Evolutionary conservation across 352 stramenopile species (phyloP).

Genomic region (Phytophthora idaei): DNA sequence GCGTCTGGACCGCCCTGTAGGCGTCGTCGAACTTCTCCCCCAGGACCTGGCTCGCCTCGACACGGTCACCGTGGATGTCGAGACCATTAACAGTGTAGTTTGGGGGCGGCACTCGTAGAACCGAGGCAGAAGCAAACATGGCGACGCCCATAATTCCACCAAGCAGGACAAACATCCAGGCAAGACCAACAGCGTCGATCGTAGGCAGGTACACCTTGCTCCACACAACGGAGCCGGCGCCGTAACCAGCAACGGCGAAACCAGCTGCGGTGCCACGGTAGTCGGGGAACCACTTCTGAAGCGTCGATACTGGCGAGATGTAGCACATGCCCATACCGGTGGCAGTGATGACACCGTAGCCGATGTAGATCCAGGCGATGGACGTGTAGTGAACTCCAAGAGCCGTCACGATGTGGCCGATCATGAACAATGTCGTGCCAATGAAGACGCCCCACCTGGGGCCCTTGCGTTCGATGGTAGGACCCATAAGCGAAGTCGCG

Average conservation of each 20-base stretch:
- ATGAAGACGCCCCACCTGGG: constrained; percentile 49
- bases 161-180: constrained; percentile 57
- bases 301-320: constrained; percentile 56
- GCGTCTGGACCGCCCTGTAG: constrained; percentile 52
- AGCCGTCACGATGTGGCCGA: constrained; percentile 60
- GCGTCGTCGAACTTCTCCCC: constrained; percentile 48
- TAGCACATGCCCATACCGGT: constrained; percentile 74
- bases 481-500: constrained; percentile 57
- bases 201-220: constrained; percentile 63
- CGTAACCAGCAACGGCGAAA: constrained; percentile 69
- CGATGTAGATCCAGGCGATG: constrained; percentile 63
- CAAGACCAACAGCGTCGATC: constrained; percentile 53
- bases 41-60: constrained; percentile 42
- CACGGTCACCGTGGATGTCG: constrained; percentile 64
- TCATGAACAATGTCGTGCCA: constrained; percentile 51
- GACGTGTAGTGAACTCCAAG: constrained; percentile 58
- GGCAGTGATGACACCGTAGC: constrained; percentile 69
- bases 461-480: constrained; percentile 66
- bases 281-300: constrained; percentile 83
- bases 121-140: constrained; percentile 50
- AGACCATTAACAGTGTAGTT: constrained; percentile 55
- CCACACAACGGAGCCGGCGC: constrained; percentile 65
- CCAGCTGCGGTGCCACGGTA: constrained; percentile 70
- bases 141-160: constrained; percentile 46
- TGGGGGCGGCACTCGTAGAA: constrained; percentile 54